Evolutionary conservation across 2,329 filamentous ascomycete species (phyloP), one percentile per base, ranked within the genome.

Genomic region (Didymella pomorum): DNA sequence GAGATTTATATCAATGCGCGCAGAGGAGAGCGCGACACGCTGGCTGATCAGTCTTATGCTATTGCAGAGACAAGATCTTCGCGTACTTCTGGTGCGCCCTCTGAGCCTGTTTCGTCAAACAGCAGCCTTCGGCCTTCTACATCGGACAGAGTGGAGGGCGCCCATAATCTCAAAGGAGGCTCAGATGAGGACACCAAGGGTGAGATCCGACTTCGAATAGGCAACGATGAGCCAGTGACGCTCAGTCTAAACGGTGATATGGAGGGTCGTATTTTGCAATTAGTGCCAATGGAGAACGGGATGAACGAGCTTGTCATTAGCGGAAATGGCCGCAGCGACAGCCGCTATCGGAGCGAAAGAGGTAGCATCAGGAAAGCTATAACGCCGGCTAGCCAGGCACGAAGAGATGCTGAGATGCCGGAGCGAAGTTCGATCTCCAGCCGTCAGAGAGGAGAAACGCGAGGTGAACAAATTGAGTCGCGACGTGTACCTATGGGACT

Each of bases 301-400:
- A 75, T 75, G 71, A 73, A 72, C 31, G 74, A 76, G 31, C 61
- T 77, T 29, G 71, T 76, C 52, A 77, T 77, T 39, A 70, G 70
- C 49, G 59, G 61, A 45, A 54, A 64, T n/a, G 37, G 61, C 9
- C 70, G 70, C 23, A 63, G 63, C 18, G 63, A 56, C 28, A 68
- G 43, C 46, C 53, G 42, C 7, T 74, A 74, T 47, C 57, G 55
- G 26, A 74, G 71, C 52, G 74, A 76, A 42, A 64, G 63, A 54
- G 66, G 69, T 52, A 75, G 71, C 51, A 42, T 63, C 21, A 26
- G 59, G 21, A 60, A 63, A 42, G 67, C 65, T 26, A 59, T 68
- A 14, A 60, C 68, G 26, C 44, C 65, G 20, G 52, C 63, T 11
- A 60, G 48, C 42, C 50, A 65, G 44, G 47, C 64, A n/a, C 63